A percentile compares a stretch with the other conserved stretches of the same genome.
phyloP scores from a whole-genome alignment of 495 filamentous ascomycete genomes.

The Margaritispora aquatica region DNA sequence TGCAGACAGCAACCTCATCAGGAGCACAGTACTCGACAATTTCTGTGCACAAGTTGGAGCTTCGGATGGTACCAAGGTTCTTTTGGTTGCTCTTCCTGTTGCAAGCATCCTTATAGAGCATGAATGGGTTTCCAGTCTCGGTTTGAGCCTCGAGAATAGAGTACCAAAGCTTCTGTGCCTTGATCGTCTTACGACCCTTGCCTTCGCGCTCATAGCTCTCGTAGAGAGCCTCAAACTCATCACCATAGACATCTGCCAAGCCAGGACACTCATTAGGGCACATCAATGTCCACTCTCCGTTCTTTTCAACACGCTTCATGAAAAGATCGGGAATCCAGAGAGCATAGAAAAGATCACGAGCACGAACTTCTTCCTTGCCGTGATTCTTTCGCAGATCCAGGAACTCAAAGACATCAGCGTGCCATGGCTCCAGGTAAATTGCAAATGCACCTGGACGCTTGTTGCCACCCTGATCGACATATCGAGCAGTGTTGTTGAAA shows the following conservation, averaged over 20 bases:
- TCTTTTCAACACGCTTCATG: slow-evolving; percentile 98
- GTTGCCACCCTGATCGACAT: slow-evolving; percentile 98
- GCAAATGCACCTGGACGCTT: slow-evolving; percentile 98
- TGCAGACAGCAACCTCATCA: slow-evolving; percentile 98
- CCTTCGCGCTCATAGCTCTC: slow-evolving; percentile 90
- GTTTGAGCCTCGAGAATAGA: slow-evolving; percentile 96
- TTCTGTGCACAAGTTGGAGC: slow-evolving; percentile 97
- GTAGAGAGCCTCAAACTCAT: slow-evolving; percentile 94
- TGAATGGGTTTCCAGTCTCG: slow-evolving; percentile 97
- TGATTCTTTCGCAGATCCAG: slow-evolving; percentile 98
- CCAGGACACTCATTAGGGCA: slow-evolving; percentile 94
- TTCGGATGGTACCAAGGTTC: slow-evolving; percentile 95
- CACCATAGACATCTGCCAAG: slow-evolving; percentile 92
- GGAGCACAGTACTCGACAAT: slow-evolving; percentile 96
- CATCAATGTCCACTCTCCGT: slow-evolving; percentile 94
- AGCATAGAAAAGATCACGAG: slow-evolving; percentile 95
- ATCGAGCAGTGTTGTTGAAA: slow-evolving; percentile 97
- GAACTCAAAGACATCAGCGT: slow-evolving; percentile 95
- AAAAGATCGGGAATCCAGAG: slow-evolving; percentile 98
- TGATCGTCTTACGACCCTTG: slow-evolving; percentile 80
- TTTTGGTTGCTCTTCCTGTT: slow-evolving; percentile 99
- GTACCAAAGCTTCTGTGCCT: slow-evolving; percentile 99
- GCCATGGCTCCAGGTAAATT: slow-evolving; percentile 99
- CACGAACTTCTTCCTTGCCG: slow-evolving; percentile 95
- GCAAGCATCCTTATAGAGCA: slow-evolving; percentile 98